phyloP scores from a whole-genome alignment of 495 filamentous ascomycete species.

The Neurospora sp. region DNA sequence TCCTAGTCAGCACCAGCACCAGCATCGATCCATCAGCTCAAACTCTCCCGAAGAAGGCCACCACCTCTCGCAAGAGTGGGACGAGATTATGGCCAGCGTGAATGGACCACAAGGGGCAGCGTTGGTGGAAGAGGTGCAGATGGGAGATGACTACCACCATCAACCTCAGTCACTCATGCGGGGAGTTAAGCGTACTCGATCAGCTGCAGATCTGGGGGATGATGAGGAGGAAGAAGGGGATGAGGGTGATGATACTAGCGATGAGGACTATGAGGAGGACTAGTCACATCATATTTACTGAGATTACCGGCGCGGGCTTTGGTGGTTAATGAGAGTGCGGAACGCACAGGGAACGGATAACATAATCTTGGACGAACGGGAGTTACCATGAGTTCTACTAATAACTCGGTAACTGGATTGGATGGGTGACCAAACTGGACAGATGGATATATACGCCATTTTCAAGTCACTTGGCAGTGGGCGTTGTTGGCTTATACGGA shows the following conservation, averaged over 20 bases:
- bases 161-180: not conserved
- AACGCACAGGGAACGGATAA: not conserved
- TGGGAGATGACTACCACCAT: not conserved
- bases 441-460: not conserved
- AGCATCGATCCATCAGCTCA: not conserved
- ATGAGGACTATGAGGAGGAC: not conserved
- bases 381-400: not conserved
- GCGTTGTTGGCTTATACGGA: not conserved
- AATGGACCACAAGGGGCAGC: not conserved
- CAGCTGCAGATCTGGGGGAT: not conserved
- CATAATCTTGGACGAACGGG: not conserved
- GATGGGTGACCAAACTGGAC: not conserved
- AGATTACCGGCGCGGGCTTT: not conserved
- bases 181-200: not conserved
- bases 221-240: not conserved
- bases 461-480: not conserved
- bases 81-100: slow-evolving; percentile 2
- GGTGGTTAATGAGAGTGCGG: not conserved
- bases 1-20: not conserved
- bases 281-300: not conserved
- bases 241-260: not conserved
- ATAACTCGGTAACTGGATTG: not conserved
- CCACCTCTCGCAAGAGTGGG: slow-evolving; percentile 16
- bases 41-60: not conserved
- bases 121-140: not conserved